Conservation (phyloP, 2,329 filamentous ascomycete genomes). For the Cladosporium sp. region DNA sequence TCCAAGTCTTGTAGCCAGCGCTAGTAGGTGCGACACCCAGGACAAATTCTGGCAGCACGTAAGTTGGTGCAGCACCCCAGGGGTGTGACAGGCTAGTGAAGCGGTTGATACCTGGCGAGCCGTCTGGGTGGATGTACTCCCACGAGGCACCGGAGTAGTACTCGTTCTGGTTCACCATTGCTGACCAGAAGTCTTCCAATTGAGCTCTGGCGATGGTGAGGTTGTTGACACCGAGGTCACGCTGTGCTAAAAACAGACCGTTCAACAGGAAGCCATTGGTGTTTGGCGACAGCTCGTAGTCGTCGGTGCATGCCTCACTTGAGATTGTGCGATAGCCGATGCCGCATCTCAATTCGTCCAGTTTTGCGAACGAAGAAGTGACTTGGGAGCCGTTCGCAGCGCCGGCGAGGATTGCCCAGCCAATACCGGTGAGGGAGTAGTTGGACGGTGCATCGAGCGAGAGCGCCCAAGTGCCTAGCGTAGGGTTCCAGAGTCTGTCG, state of each 20-base stretch:
- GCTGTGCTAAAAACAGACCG: constrained; percentile 31
- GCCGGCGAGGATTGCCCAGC: constrained; percentile 33
- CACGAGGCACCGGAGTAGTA: constrained; percentile 41
- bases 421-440: constrained; percentile 32
- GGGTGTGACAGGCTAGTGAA: constrained; percentile 44
- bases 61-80: constrained; percentile 45
- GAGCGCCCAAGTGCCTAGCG: constrained; percentile 31
- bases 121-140: constrained; percentile 42
- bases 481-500: constrained; percentile 31
- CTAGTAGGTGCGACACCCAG: constrained; percentile 24
- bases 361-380: constrained; percentile 26
- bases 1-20: constrained; percentile 29
- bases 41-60: constrained; percentile 38
- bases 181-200: constrained; percentile 38
- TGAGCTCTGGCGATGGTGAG: constrained; percentile 28
- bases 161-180: constrained; percentile 37
- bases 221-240: constrained; percentile 20
- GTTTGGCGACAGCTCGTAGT: constrained; percentile 40
- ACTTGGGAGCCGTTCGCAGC: constrained; percentile 32
- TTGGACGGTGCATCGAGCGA: constrained; percentile 25
- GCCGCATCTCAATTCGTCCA: constrained; percentile 30
- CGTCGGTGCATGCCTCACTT: constrained; percentile 21
- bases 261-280: constrained; percentile 44
- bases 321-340: constrained; percentile 36
- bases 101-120: constrained; percentile 37